phyloP scores from a whole-genome alignment of 2,329 filamentous ascomycete genomes.

The Sporothrix pallida region DNA sequence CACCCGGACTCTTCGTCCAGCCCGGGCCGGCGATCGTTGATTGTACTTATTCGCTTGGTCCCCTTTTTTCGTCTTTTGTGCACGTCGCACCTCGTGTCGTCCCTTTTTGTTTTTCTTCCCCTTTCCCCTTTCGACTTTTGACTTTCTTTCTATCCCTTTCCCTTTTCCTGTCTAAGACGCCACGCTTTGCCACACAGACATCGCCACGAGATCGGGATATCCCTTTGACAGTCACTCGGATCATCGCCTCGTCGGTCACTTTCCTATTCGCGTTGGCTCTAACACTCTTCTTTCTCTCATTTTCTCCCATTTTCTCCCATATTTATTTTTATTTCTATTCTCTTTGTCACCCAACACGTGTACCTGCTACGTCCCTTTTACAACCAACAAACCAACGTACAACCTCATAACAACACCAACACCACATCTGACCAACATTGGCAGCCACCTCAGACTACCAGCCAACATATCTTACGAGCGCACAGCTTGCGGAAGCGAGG shows the following conservation, averaged over 20 bases:
- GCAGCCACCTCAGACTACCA: background rate
- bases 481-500: too few species aligned
- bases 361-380: too few species aligned
- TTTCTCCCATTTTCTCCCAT: background rate
- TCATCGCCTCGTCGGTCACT: background rate
- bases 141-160: background rate
- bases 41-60: conserved; percentile 11
- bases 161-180: background rate
- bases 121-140: too few species aligned
- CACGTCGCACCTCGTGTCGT: background rate
- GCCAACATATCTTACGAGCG: background rate
- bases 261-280: background rate
- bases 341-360: background rate
- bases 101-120: background rate
- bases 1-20: conserved; percentile 18
- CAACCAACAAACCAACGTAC: background rate
- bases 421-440: background rate
- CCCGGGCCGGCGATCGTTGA: background rate
- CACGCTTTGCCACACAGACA: background rate
- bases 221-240: background rate
- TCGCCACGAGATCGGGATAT: background rate
- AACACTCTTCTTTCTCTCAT: background rate
- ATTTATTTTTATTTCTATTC: background rate
- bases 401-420: background rate
- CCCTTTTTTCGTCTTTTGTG: background rate